These are phyloP conservation scores for Apophysomyces sp. DNA, from an alignment of 371 early-diverging fungal genomes.

Conservation along the genomic window DNA sequence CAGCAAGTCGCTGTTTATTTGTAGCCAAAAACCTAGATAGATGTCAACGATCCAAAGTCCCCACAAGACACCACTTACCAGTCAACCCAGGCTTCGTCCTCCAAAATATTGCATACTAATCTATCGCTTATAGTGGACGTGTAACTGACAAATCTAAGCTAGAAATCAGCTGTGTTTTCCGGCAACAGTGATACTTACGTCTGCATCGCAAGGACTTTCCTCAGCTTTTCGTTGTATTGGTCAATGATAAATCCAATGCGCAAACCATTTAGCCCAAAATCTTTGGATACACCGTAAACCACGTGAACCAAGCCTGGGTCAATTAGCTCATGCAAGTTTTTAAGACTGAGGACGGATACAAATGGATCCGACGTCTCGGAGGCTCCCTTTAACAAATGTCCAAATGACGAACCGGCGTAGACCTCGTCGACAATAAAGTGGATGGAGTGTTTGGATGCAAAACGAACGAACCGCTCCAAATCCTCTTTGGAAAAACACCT, in stretches of 20 bases:
- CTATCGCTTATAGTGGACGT: conserved; percentile 56
- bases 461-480: conserved; percentile 55
- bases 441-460: conserved; percentile 61
- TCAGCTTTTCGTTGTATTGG: conserved; percentile 58
- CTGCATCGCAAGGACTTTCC: conserved; percentile 34
- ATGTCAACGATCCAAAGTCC: too few relatives aligned
- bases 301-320: conserved; percentile 65
- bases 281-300: conserved; percentile 79
- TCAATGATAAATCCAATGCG: conserved; percentile 64
- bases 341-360: conserved; percentile 54
- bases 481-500: conserved; percentile 53
- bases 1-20: conserved; percentile 58
- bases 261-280: conserved; percentile 73
- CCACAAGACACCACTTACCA: too few relatives aligned
- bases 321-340: conserved; percentile 55
- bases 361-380: conserved; percentile 33
- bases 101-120: conserved; percentile 52
- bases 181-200: conserved; percentile 20
- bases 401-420: conserved; percentile 73
- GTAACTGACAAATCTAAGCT: conserved; percentile 50
- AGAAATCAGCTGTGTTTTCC: background rate
- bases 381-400: conserved; percentile 22
- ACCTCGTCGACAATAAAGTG: conserved; percentile 83
- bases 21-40: conserved; percentile 42
- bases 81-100: conserved; percentile 59